Conservation (phyloP, 2,329 filamentous ascomycete species). For the Ambrosiella cleistominuta region DNA sequence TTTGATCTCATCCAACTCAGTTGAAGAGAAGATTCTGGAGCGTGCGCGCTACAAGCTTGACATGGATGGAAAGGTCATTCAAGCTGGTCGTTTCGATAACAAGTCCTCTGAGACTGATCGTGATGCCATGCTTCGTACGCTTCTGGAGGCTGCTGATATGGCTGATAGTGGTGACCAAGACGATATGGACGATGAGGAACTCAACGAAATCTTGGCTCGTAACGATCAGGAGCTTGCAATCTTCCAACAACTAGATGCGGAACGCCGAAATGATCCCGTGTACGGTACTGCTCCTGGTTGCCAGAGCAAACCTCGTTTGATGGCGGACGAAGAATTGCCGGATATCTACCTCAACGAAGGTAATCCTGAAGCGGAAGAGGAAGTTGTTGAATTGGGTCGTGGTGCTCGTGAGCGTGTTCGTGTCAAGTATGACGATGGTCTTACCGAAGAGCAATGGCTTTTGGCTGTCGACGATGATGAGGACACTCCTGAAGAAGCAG, state of each 20-base stretch:
- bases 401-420: conserved; percentile 88
- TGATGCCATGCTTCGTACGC: conserved; percentile 86
- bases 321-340: conserved; percentile 73
- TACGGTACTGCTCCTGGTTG: conserved; percentile 53
- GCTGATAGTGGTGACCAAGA: conserved; percentile 59
- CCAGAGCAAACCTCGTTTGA: conserved; percentile 58
- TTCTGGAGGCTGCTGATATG: conserved; percentile 69
- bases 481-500: conserved; percentile 81
- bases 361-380: conserved; percentile 61
- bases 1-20: conserved; percentile 88
- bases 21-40: conserved; percentile 96
- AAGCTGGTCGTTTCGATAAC: conserved; percentile 98
- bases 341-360: conserved; percentile 87
- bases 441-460: conserved; percentile 97
- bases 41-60: conserved; percentile 94
- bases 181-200: conserved; percentile 95
- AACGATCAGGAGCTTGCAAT: conserved; percentile 58
- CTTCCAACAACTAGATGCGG: conserved; percentile 72
- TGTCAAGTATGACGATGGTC: conserved; percentile 88
- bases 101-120: conserved; percentile 97
- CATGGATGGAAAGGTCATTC: conserved; percentile 98
- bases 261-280: conserved; percentile 43
- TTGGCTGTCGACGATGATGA: conserved; percentile 96
- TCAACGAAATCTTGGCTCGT: conserved; percentile 87
- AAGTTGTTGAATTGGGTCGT: conserved; percentile 59